A percentile compares a stretch with the other conserved stretches of the same genome.
phyloP scores from a whole-genome alignment of 257 asterid genomes.

The Parsonsia alboflavescens region DNA sequence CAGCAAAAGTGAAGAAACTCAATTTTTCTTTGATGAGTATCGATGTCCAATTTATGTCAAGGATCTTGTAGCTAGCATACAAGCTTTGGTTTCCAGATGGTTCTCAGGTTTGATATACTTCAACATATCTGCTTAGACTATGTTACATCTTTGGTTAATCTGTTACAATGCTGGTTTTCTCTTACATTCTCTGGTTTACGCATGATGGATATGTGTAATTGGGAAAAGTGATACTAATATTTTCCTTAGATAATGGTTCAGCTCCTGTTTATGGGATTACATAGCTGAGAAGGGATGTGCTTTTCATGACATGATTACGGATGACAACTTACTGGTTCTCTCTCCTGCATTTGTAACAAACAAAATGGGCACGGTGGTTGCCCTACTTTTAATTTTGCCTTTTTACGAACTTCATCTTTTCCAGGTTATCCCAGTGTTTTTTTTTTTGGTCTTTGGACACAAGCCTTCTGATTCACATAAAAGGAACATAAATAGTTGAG shows the following conservation, averaged over 20 bases:
- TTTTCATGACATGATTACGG: background rate
- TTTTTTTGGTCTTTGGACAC: background rate
- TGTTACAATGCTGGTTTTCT: background rate
- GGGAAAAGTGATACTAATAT: background rate
- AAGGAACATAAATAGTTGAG: background rate
- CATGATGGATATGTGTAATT: background rate
- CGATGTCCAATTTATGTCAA: constrained; percentile 92
- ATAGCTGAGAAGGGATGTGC: background rate
- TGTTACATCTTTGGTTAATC: background rate
- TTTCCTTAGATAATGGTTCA: background rate
- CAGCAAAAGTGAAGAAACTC: constrained; percentile 57
- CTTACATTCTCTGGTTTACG: background rate
- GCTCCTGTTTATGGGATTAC: background rate
- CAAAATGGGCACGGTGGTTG: background rate
- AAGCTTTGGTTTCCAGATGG: constrained; percentile 47
- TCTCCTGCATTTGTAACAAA: background rate
- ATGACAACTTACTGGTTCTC: background rate
- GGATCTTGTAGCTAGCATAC: constrained; percentile 60
- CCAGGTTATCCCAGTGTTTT: background rate
- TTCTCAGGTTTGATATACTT: constrained; percentile 60
- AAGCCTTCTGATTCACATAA: background rate
- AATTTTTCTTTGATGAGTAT: constrained; percentile 78
- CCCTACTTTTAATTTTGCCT: background rate
- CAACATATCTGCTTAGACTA: background rate
- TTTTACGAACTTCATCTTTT: background rate